phyloP scores from a whole-genome alignment of 768 basidiomycete species.

The Mycena kentingensis region DNA sequence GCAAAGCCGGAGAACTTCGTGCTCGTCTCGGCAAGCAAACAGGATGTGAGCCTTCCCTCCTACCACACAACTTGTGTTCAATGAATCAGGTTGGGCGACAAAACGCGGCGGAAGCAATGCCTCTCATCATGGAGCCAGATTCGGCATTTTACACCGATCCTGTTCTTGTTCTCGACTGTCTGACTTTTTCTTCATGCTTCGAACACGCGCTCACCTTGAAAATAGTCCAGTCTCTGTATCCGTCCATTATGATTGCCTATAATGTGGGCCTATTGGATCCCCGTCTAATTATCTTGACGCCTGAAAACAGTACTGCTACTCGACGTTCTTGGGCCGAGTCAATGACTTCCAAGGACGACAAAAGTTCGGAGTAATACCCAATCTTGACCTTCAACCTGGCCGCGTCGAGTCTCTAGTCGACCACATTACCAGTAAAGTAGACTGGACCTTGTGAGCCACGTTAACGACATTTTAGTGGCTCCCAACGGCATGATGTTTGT shows the following conservation, averaged over 20 bases:
- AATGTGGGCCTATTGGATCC: conserved; percentile 42
- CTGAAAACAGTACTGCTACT: conserved; percentile 71
- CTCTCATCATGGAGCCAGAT: conserved; percentile 91
- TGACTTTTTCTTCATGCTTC: background rate
- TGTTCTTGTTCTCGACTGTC: conserved; percentile 84
- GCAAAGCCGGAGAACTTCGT: conserved; percentile 95
- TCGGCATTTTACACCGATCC: conserved; percentile 94
- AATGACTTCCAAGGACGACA: conserved; percentile 84
- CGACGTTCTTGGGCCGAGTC: conserved; percentile 91
- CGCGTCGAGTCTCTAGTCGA: conserved; percentile 69
- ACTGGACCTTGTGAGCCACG: background rate
- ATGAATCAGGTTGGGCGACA: conserved; percentile 81
- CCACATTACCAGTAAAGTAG: conserved; percentile 65
- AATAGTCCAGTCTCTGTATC: conserved; percentile 84
- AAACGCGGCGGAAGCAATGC: conserved; percentile 95
- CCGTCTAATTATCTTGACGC: background rate
- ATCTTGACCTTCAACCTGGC: conserved; percentile 68
- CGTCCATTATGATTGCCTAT: conserved; percentile 98
- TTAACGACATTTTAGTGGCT: conserved; percentile 57
- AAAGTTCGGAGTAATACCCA: conserved; percentile 78
- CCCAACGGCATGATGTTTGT: conserved; percentile 96
- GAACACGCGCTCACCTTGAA: background rate
- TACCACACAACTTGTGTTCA: background rate
- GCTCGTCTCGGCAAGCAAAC: conserved; percentile 84
- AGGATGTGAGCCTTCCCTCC: conserved; percentile 58